A percentile compares a stretch with the other conserved stretches of the same genome.
phyloP scores from a whole-genome alignment of 2,329 filamentous ascomycete genomes.

The Diaporthe helianthi region DNA sequence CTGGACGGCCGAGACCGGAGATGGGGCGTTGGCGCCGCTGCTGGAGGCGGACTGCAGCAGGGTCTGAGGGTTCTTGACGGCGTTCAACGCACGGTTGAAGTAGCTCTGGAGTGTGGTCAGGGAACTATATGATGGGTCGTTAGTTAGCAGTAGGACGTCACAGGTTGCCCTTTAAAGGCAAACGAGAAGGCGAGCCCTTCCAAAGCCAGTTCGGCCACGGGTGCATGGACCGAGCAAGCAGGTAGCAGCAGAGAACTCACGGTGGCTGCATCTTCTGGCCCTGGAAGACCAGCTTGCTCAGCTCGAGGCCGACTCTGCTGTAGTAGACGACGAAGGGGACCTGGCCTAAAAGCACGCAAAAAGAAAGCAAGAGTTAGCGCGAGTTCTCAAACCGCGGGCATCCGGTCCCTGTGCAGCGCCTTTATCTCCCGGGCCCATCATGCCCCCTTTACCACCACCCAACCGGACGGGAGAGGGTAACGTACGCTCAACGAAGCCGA shows the following conservation, averaged over 20 bases:
- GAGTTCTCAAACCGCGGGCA: neutral
- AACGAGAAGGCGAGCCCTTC: neutral
- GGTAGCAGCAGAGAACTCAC: conserved; percentile 65
- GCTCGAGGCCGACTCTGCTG: conserved; percentile 84
- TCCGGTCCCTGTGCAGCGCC: neutral
- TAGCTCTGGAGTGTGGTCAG: conserved; percentile 84
- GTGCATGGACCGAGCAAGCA: no score
- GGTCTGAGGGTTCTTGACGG: conserved; percentile 70
- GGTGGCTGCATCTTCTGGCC: conserved; percentile 92
- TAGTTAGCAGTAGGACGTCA: conserved; percentile 3
- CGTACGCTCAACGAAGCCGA: conserved; percentile 88
- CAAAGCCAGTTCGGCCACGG: neutral
- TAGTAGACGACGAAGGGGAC: conserved; percentile 91
- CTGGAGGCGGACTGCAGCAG: conserved; percentile 65
- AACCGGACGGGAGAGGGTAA: conserved; percentile 35
- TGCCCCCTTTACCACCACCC: neutral
- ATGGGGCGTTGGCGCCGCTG: conserved; percentile 54
- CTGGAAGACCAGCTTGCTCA: conserved; percentile 85
- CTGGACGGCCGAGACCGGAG: conserved; percentile 46
- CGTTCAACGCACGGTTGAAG: conserved; percentile 77
- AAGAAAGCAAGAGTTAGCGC: conserved; percentile 7
- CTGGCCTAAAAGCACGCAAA: conserved; percentile 64
- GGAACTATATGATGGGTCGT: conserved; percentile 59
- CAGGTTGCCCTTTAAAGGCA: no score
- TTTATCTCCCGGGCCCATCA: neutral